phyloP scores from a whole-genome alignment of 139 green algal genomes.

The Astrephomene gubernaculifera region DNA sequence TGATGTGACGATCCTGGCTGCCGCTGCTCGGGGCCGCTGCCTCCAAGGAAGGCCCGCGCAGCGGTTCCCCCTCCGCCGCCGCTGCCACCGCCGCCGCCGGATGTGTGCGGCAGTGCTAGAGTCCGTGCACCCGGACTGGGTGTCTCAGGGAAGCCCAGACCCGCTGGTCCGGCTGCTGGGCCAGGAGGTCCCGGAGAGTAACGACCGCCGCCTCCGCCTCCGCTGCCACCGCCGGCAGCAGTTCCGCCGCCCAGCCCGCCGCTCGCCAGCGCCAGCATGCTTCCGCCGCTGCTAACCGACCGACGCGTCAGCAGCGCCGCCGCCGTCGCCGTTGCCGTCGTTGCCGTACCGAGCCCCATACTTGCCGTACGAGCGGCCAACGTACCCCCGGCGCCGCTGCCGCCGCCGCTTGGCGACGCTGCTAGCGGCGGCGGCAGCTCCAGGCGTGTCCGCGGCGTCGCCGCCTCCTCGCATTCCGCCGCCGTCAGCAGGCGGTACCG shows the following conservation, averaged over 20 bases:
- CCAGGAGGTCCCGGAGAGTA: background rate
- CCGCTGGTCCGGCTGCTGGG: background rate
- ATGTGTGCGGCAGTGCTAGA: too few species aligned
- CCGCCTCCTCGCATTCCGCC: conserved; percentile 25
- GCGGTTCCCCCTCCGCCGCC: background rate
- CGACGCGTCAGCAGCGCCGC: background rate
- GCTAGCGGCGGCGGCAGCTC: conserved; percentile 22
- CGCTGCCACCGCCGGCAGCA: background rate
- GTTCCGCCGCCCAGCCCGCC: background rate
- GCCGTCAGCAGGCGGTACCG: conserved; percentile 36
- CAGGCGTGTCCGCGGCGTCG: conserved; percentile 24
- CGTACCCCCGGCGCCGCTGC: background rate
- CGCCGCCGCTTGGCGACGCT: background rate
- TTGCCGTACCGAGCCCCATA: background rate
- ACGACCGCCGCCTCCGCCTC: background rate
- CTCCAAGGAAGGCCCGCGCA: too few species aligned
- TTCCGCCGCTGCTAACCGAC: background rate
- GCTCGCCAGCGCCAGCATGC: background rate
- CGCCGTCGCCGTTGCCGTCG: too few species aligned
- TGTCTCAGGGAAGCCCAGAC: conserved; percentile 5
- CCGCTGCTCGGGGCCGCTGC: background rate
- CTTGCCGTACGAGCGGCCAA: background rate
- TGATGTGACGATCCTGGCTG: too few species aligned
- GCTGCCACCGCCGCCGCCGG: background rate
- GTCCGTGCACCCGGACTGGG: background rate